Evolutionary conservation across 164 flowering plant species (phyloP), one percentile per base, ranked within the genome.

Genomic region (Protea cynaroides): DNA sequence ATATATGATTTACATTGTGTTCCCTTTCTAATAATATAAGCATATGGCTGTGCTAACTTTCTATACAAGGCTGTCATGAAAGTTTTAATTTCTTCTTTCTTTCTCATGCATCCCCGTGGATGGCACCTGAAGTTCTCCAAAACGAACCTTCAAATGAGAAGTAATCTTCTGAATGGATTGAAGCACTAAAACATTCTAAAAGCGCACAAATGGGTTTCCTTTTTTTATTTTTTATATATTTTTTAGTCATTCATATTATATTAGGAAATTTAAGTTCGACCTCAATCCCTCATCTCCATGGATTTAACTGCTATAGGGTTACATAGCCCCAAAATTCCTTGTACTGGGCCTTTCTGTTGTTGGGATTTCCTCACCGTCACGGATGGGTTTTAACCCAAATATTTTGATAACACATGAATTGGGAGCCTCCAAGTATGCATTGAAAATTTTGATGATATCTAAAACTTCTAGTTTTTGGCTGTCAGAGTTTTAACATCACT

Each of bases 91-190:
- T 53, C 12, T 67, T 67, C 25, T 29, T 29, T 29, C 34, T 29
- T 29, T 29, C 5, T 29, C 34, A 59, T 77, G 80, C 95, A n/a
- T 92, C 97, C 53, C 90, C 86, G 67, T 90, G 97, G 97, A 90
- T 90, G 97, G 97, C 97, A 54, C 97, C 97, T 57, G 97, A 90
- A 86, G 85, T 90, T 37, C 95, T 90, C n/a, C 82, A 93, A n/a
- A 90, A 79, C 57, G 97, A 90, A 71, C 91, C 90, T 72, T 87
- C 92, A 49, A 86, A 90, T 78, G 96, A 92, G 69, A 92, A 92
- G 97, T 92, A 78, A 78, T 24, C 46, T 51, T 63, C 21, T 13
- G 34, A 18, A 69, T 60, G 62, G 22, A 58, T 44, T 36, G 37
- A 36, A 56, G 36, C 62, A 59, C 51, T 7, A 38, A 14, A 38